These are phyloP conservation scores for Hericium coralloides DNA, from an alignment of 768 basidiomycete species.

Conservation along the genomic window DNA sequence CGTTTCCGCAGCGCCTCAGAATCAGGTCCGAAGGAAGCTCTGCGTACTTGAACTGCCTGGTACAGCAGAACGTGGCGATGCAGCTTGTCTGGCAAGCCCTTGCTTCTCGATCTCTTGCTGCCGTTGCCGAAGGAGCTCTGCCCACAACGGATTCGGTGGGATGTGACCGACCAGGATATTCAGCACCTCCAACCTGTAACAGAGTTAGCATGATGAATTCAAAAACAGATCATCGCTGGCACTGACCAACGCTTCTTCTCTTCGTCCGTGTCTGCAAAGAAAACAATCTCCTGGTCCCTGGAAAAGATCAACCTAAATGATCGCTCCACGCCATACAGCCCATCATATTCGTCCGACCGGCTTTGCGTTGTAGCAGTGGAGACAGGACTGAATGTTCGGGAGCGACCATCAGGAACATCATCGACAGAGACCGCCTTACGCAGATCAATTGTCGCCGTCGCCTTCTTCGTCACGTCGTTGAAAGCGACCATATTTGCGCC, in stretches of 20 bases:
- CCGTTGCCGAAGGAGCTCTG: slow-evolving; percentile 81
- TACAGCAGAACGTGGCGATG: background rate
- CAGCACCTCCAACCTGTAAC: slow-evolving; percentile 72
- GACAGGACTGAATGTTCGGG: slow-evolving; percentile 35
- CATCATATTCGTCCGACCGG: slow-evolving; percentile 50
- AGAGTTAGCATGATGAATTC: background rate
- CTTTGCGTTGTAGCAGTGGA: slow-evolving; percentile 28
- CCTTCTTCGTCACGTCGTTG: slow-evolving; percentile 88
- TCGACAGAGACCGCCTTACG: slow-evolving; percentile 73
- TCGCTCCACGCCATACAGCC: slow-evolving; percentile 61
- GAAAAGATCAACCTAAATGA: slow-evolving; percentile 83
- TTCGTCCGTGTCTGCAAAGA: slow-evolving; percentile 86
- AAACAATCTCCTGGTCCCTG: slow-evolving; percentile 69
- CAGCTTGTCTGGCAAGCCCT: background rate
- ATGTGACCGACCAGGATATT: slow-evolving; percentile 81
- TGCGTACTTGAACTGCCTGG: background rate
- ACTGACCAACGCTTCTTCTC: slow-evolving; percentile 83
- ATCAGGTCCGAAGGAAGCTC: background rate
- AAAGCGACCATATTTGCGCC: slow-evolving; percentile 84
- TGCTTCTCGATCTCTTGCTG: slow-evolving; percentile 39
- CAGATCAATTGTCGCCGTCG: slow-evolving; percentile 84
- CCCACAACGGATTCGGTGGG: slow-evolving; percentile 90
- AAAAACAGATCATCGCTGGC: background rate
- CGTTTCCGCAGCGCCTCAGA: background rate
- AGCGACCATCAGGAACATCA: slow-evolving; percentile 61